phyloP scores from a whole-genome alignment of 176 grass and related monocot species.

The Lolium rigidum region DNA sequence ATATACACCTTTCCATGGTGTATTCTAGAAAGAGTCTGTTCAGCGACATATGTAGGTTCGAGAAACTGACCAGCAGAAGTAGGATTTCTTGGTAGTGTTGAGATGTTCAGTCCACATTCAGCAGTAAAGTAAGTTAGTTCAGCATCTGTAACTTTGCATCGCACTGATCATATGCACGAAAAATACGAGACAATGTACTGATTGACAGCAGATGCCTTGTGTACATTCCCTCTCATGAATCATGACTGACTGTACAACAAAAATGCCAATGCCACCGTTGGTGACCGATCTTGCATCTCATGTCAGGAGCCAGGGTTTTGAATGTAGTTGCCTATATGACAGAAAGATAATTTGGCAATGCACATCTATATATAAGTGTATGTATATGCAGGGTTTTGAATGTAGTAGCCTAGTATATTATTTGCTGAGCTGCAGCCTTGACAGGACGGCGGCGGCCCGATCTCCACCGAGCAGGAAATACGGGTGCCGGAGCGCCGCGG shows the following conservation, averaged over 20 bases:
- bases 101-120: conserved; percentile 29
- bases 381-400: background rate
- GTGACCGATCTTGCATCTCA: conserved; percentile 13
- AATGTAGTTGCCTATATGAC: background rate
- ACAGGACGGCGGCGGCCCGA: conserved; percentile 81
- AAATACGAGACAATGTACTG: conserved; percentile 27
- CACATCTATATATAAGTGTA: background rate
- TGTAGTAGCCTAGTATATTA: conserved; percentile 8
- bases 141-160: conserved; percentile 42
- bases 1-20: too few relatives aligned
- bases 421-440: conserved; percentile 76
- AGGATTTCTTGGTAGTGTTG: conserved; percentile 54
- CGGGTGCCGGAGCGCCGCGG: conserved; percentile 82
- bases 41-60: conserved; percentile 34
- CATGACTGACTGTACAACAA: conserved; percentile 24
- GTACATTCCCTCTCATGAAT: conserved; percentile 17
- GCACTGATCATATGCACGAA: conserved; percentile 41
- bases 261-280: conserved; percentile 25
- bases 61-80: conserved; percentile 44
- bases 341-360: background rate
- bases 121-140: conserved; percentile 54
- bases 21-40: background rate
- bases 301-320: background rate
- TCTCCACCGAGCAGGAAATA: conserved; percentile 92
- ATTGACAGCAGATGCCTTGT: conserved; percentile 24